Evolutionary conservation across 768 basidiomycete genomes (phyloP).

Genomic region (Lactifluus volemus): DNA sequence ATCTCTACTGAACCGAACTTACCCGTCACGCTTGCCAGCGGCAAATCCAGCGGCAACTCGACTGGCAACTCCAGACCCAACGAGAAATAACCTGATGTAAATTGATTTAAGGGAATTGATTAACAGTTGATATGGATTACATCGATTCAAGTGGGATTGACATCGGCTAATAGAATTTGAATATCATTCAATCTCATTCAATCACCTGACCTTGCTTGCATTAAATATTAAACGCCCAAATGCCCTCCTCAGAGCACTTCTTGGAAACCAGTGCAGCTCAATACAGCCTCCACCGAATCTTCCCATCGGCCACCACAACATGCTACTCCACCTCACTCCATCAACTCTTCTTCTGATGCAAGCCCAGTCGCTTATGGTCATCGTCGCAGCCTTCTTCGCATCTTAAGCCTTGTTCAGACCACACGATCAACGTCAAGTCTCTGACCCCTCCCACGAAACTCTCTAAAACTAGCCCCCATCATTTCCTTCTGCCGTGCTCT

Average conservation of each 20-base stretch:
- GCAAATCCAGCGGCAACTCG: too few relatives aligned
- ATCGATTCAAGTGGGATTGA: too few relatives aligned
- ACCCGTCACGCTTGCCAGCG: too few relatives aligned
- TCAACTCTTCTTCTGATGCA: constrained; percentile 1
- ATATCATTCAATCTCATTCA: too few relatives aligned
- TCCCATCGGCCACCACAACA: not conserved
- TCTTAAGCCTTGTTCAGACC: constrained; percentile 6
- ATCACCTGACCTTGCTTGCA: too few relatives aligned
- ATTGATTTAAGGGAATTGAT: too few relatives aligned
- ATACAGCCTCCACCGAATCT: constrained; percentile 1
- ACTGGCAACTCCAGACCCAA: too few relatives aligned
- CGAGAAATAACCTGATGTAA: too few relatives aligned
- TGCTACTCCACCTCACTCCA: not conserved
- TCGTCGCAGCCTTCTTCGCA: constrained; percentile 16
- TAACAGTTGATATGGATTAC: too few relatives aligned
- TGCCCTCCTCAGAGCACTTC: constrained; percentile 1
- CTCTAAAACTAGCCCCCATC: not conserved
- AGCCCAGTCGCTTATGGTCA: constrained; percentile 5
- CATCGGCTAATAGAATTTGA: too few relatives aligned
- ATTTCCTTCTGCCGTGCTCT: constrained; percentile 12
- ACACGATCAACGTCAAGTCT: not conserved
- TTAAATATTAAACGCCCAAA: constrained; percentile 14
- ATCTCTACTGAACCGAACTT: too few relatives aligned
- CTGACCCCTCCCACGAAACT: not conserved
- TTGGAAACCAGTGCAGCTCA: constrained; percentile 8